Conservation (phyloP, 257 asterid species). For the Anisodus acutangulus region DNA sequence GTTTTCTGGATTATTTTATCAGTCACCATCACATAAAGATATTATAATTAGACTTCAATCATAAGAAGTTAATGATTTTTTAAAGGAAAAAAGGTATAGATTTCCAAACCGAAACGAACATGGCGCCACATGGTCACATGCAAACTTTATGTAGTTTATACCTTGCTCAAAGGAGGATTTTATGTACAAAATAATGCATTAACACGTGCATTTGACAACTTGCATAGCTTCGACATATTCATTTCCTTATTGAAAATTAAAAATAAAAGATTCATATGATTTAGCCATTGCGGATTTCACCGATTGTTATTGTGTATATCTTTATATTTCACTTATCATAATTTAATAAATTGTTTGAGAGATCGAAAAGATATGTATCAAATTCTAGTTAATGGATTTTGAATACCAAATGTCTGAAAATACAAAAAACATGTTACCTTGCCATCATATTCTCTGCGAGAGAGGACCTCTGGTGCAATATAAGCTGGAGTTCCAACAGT, state of each 20-base stretch:
- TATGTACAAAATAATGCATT: background rate
- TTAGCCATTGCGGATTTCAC: background rate
- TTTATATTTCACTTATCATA: background rate
- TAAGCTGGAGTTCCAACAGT: conserved; percentile 52
- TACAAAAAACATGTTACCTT: conserved; percentile 29
- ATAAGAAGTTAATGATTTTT: background rate
- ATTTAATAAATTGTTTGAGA: too few relatives aligned
- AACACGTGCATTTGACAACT: background rate
- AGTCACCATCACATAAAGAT: conserved; percentile 9
- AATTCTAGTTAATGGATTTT: background rate
- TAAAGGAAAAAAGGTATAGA: background rate
- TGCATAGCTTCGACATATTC: background rate
- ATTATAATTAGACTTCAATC: background rate
- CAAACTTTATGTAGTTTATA: background rate
- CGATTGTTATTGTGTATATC: background rate
- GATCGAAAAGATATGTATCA: background rate
- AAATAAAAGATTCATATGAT: background rate
- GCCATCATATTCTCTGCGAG: conserved; percentile 47
- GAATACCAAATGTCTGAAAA: too few relatives aligned
- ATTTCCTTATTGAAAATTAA: background rate
- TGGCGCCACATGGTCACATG: conserved; percentile 27
- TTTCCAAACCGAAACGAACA: background rate
- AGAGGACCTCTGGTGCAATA: conserved; percentile 47
- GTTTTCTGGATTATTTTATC: background rate
- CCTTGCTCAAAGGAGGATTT: background rate